phyloP scores from a whole-genome alignment of 306 rosid species.

The Cicer bijugum region DNA sequence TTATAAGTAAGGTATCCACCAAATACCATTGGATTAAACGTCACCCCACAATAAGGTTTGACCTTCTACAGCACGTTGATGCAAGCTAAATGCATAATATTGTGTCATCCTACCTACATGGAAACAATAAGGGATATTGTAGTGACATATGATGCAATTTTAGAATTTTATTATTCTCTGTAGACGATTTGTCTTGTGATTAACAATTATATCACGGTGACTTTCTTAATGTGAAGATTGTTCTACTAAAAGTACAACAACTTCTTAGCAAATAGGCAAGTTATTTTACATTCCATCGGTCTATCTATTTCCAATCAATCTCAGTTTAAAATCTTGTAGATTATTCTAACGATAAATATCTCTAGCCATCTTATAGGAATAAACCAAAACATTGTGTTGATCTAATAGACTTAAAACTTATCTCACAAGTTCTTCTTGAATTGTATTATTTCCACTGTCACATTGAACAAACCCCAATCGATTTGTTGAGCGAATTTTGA shows the following conservation, averaged over 20 bases:
- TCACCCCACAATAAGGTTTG: too few relatives aligned
- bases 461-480: background rate
- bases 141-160: background rate
- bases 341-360: too few relatives aligned
- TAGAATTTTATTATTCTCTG: background rate
- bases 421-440: background rate
- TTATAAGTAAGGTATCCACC: too few relatives aligned
- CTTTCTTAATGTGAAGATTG: background rate
- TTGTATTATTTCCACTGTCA: background rate
- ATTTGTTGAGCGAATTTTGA: slow-evolving; percentile 1
- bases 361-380: too few relatives aligned
- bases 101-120: too few relatives aligned
- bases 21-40: too few relatives aligned
- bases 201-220: background rate
- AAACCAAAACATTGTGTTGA: background rate
- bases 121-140: background rate
- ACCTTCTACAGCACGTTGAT: too few relatives aligned
- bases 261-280: background rate
- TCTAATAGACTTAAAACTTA: background rate
- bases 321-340: too few relatives aligned
- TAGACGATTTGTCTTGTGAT: background rate
- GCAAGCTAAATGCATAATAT: too few relatives aligned
- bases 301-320: background rate
- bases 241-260: slow-evolving; percentile 5
- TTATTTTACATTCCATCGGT: background rate